Evolutionary conservation across 441 rosid genomes (phyloP), one percentile per base, ranked within the genome.

Genomic region (Theobroma grandiflorum): DNA sequence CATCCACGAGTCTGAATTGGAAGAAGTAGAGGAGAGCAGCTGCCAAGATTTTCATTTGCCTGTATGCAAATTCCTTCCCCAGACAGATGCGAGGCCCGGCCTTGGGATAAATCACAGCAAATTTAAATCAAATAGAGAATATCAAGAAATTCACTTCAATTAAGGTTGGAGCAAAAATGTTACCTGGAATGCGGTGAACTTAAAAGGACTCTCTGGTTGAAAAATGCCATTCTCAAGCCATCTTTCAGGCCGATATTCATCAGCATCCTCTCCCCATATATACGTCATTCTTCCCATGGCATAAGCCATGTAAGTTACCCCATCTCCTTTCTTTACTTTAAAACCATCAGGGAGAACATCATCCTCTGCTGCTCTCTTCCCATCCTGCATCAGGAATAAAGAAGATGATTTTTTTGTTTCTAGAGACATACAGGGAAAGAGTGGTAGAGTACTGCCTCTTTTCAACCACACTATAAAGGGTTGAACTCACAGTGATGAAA

Each of bases 181-280:
- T 35, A 86, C 88, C 81, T 90, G 91, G 70, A 90, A 88, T 47
- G 90, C 86, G n/a, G 87, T 85, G 80, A 87, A 86, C 69, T 87
- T 87, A 78, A 82, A 88, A 66, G 90, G 84, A 75, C 85, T 84
- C 63, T 84, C 87, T 9, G 77, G 81, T 53, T 1, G 81, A 75
- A 87, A 86, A 57, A 75, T 42, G 26, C 85, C 80, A 35, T 72
- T 64, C n/a, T 82, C 77, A 38, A 86, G 81, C 91, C 91, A 86
- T 67, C 94, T 75, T 26, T 89, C 91, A 0, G 89, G 92, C 8
- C 73, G 74, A 53, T 84, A 89, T 16, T 75, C 86, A 69, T 82
- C 86, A 0, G 85, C 93, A 80, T 84, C 87, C 2, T 84, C 80
- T 20, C 89, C 92, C 91, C 89, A 86, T 53, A 89, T 15, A 16